Percentiles rank a stretch among this genome's conserved stretches.
Conservation (phyloP, 345 rosid species). For the Pugionium dolabratum region DNA sequence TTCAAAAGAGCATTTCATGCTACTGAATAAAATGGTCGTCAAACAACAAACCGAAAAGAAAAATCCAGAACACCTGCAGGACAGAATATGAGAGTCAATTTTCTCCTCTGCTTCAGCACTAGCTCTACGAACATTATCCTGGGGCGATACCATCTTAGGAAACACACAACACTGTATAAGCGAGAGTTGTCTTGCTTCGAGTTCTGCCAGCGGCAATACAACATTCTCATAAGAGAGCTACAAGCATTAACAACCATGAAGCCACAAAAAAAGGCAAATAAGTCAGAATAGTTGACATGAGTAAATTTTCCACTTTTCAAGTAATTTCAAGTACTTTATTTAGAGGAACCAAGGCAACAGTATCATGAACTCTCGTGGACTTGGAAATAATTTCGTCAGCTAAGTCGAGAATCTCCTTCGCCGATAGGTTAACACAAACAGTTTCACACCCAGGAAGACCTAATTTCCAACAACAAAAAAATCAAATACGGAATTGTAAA, state of each 20-base stretch:
- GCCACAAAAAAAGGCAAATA: too few species aligned
- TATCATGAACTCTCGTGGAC: constrained; percentile 72
- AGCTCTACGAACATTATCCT: constrained; percentile 64
- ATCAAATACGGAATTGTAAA: background rate
- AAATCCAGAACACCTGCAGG: constrained; percentile 63
- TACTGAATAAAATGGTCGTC: background rate
- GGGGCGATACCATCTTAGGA: constrained; percentile 66
- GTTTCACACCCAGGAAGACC: constrained; percentile 66
- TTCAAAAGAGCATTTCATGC: background rate
- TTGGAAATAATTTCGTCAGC: constrained; percentile 61
- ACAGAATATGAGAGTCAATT: constrained; percentile 60
- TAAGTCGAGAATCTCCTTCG: constrained; percentile 67
- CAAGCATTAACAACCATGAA: too few species aligned
- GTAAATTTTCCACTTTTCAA: too few species aligned
- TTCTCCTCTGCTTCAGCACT: constrained; percentile 78
- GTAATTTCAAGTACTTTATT: constrained; percentile 59
- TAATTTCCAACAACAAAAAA: constrained; percentile 40
- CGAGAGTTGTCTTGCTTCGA: constrained; percentile 73
- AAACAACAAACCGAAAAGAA: too few species aligned
- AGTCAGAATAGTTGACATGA: too few species aligned
- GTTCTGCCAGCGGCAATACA: constrained; percentile 66
- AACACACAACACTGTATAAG: constrained; percentile 73
- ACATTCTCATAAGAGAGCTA: constrained; percentile 72
- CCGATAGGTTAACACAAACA: constrained; percentile 65
- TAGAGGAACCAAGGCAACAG: constrained; percentile 73